phyloP scores from a whole-genome alignment of 1,284 basidiomycete species.

The Xanthoconium separans region DNA sequence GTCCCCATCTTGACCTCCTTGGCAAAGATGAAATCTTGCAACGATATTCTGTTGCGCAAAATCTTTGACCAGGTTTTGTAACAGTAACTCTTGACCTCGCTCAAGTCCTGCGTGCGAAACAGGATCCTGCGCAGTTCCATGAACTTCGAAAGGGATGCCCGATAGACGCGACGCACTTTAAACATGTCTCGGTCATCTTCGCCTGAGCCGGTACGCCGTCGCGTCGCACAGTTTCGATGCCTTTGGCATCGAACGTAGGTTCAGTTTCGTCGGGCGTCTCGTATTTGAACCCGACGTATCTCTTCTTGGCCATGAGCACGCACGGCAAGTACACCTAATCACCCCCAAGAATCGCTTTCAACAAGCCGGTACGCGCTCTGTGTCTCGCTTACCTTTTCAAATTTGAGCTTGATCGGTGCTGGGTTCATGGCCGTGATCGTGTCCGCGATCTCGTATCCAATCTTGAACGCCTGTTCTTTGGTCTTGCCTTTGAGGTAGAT shows the following conservation, averaged over 20 bases:
- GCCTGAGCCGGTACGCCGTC: slow-evolving; percentile 87
- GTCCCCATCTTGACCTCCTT: slow-evolving; percentile 93
- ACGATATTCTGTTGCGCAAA: slow-evolving; percentile 73
- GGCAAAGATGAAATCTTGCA: slow-evolving; percentile 93
- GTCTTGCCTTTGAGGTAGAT: slow-evolving; percentile 85
- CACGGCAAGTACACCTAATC: slow-evolving; percentile 88
- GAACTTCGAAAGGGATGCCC: background rate
- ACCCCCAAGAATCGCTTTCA: background rate
- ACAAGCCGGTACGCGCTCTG: background rate
- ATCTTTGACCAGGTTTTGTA: slow-evolving; percentile 85
- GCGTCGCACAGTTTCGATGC: slow-evolving; percentile 93
- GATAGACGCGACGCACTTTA: slow-evolving; percentile 58
- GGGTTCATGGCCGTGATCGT: slow-evolving; percentile 87
- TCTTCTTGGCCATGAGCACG: slow-evolving; percentile 93
- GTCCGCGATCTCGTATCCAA: slow-evolving; percentile 92
- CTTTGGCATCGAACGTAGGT: slow-evolving; percentile 93
- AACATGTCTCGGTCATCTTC: slow-evolving; percentile 85
- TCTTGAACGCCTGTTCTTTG: slow-evolving; percentile 89
- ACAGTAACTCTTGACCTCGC: slow-evolving; percentile 87
- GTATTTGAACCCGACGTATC: slow-evolving; percentile 96
- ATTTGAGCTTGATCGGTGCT: slow-evolving; percentile 91
- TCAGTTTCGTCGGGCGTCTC: slow-evolving; percentile 79
- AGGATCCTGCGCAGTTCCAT: slow-evolving; percentile 58
- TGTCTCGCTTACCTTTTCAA: slow-evolving; percentile 76
- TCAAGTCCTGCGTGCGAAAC: slow-evolving; percentile 88